Evolutionary conservation across 2,329 filamentous ascomycete species (phyloP), one percentile per base, ranked within the genome.

Genomic region (Trichoderma atroviride): DNA sequence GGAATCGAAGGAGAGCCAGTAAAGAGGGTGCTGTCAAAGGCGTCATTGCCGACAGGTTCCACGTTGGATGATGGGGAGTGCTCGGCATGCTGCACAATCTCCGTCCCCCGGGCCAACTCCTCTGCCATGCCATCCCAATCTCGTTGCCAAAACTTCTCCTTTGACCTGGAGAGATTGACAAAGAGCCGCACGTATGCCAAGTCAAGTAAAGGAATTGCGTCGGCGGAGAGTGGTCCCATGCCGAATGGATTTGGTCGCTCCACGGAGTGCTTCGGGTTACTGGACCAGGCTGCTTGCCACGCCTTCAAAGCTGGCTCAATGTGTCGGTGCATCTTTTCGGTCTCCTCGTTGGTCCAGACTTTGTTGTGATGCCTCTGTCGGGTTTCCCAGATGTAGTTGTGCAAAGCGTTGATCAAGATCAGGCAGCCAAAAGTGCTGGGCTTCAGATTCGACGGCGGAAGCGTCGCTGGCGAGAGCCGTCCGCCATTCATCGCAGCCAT

Each of bases 381-480:
- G 0, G 94, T 97, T 80, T 98, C 95, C 96, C 96, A 98, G 56
- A 98, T 97, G 79, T 97, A 97, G 74, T 97, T 97, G 81, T 98
- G 96, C 29, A 98, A 84, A 4, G 96, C 94, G 77, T 97, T 95
- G 78, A 98, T 97, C 72, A 99, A 82, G 6, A 97, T 87, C 35
- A 97, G 84, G 77, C 94, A 97, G 10, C 95, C 96, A 78, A 97
- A 97, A 0, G 94, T 94, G 80, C 95, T 97, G 0, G 94, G 93
- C 73, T 88, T 89, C 59, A 96, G 83, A 40, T 93, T 89, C 65
- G 84, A 89, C 72, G 86, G 83, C 1, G 86, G 81, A 1, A 86
- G 75, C 10, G 89, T 86, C 55, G 75, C 43, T 2, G 78, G 35
- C 22, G 55, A 52, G 24, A 33, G 27, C 27, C 55, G 63, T 5